Evolutionary conservation across 2,329 filamentous ascomycete genomes (phyloP), one percentile per base, ranked within the genome.

Genomic region (Epichloe typhina): DNA sequence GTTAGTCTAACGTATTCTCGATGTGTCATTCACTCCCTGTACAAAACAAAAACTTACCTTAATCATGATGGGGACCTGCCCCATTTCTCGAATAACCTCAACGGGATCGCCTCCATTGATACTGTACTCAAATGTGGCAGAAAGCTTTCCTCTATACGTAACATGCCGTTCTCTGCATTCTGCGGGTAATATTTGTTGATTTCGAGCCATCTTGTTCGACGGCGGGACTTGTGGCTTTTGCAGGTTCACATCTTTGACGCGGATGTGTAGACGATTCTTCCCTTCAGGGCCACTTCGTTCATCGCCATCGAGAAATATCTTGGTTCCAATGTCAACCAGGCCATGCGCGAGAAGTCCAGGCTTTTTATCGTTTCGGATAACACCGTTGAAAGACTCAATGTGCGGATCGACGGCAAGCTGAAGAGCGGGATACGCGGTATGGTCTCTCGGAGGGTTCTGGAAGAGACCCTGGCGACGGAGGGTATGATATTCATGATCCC

Each of bases 161-260:
- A 82, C 82, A 74, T 97, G 91, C 44, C 93, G 81, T 71, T 98
- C 91, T 74, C 93, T 82, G 71, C 89, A 95, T 71, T 98, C 93
- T 38, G 91, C 82, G 0, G 93, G 93, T 53, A 89, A 79, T 58
- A 98, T 88, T 62, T 93, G 86, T 64, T 93, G 80, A 66, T 88
- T 88, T 59, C 78, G 81, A 50, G 85, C 85, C 62, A 85, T 83
- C 68, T 95, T 95, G 72, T 96, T 96, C 47, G 79, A 79, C 1
- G 84, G 71, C 4, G 90, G 89, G 13, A 96, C 74, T 57, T 82
- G 75, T 11, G 90, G 81, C 68, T 88, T 94, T 58, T 93, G 86
- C 44, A 97, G 76, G 55, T 84, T 84, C 35, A 97, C 77, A 56
- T 90, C 82, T 64, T 84, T 88, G 63, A 93, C 83, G 57, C 84